Evolutionary conservation across 1,139 yeast genomes (phyloP), one percentile per base, ranked within the genome.

Genomic region (Geotrichum fermentans): DNA sequence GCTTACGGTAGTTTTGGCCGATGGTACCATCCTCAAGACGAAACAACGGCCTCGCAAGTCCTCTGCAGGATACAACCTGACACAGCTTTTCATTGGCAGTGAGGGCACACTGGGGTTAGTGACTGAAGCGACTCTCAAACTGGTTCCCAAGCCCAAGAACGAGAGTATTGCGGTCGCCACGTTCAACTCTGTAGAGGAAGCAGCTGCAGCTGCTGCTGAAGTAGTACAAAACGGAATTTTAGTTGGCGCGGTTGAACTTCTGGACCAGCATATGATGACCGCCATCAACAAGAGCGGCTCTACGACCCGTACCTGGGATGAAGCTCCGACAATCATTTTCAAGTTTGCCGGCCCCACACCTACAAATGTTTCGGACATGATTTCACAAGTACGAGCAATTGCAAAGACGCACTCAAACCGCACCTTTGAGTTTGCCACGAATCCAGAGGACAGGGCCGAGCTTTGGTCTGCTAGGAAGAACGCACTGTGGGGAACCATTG

Each of bases 381-480:
- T 65, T 29, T 48, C 51, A 10, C 57, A 50, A 5, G 63, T 63
- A 16, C 41, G 52, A 34, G 49, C 35, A 5, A 56, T 67, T 28
- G 50, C 66, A 28, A 52, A 55, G 24, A 20, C 49, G 17, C 58
- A 60, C 47, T 32, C 49, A 26, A 50, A 28, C 46, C 54, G 48
- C 16, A 43, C 56, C 14, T 77, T 82, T 61, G 80, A 79, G 56
- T 80, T 76, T 55, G 89, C 95, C 2, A 69, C 71, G 21, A 73
- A 74, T 51, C 82, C 75, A 17, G 87, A 80, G 21, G 87, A 85
- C 53, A 83, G 83, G 53, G 72, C 71, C 1, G 81, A 82, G 55
- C 70, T 89, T 44, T 89, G 96, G 96, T 79, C 83, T 22, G 96
- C 96, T 1, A 72, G 97, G 57, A 82, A 92, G 64, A 82, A 82